Base-by-base conservation (phyloP, 305 asterid species). In the Rubia peregrina region DNA sequence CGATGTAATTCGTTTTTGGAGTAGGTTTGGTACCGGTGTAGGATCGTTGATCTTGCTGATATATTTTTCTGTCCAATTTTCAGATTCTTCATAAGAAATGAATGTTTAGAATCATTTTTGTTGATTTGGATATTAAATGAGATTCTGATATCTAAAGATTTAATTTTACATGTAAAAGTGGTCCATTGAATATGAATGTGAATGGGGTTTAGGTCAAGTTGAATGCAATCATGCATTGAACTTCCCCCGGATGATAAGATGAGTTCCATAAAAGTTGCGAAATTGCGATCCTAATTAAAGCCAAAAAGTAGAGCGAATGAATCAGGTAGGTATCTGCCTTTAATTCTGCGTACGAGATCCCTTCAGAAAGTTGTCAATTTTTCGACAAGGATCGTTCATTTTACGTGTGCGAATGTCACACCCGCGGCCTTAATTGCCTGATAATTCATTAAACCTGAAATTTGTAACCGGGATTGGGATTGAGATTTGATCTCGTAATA, bases 391-490 rank as follows among this genome's bases (percentile, higher is more conserved):
- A 57, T 57, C 30, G 62, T 57, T 33, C 3, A 9, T 57, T 57
- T 57, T 19, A 57, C 62, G 62, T 55, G 61, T 55, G n/a, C 53
- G 61, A 55, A 55, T 55, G 61, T 57, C 33, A 57, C 22, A 51
- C 6, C 9, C 2, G 9, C 57, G 57, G 17, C 21, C 21, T 14
- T 49, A 0, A 16, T 16, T 51, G 57, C 57, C 16, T 21, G n/a
- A 16, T 17, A 51, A 51, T 51, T 51, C 57, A 51, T 16, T 51
- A 21, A 51, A 51, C 57, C 57, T 51, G 9, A 16, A 6, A 17
- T 16, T 4, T 48, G 22, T 21, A 51, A 51, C 17, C 57, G 0
- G 57, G 57, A 9, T 51, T 16, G 7, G 9, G n/a, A n/a, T n/a
- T n/a, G n/a, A n/a, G 9, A 51, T 51, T 6, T 51, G 9, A 51